Evolutionary conservation across 257 asterid species (phyloP).

Genomic region (Vinca minor): DNA sequence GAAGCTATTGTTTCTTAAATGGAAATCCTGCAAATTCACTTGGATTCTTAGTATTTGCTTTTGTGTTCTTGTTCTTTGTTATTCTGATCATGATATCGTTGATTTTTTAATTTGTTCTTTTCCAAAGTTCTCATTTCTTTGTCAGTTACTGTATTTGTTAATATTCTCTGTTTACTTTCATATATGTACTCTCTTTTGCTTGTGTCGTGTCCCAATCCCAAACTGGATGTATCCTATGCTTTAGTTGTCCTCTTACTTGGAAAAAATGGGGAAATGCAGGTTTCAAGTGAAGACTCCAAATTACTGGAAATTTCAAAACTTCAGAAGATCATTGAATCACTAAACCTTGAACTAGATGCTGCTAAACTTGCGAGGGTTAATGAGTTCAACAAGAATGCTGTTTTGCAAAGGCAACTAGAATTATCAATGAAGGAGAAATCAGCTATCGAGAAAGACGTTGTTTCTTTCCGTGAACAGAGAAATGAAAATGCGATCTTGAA

Average conservation of each 20-base stretch:
- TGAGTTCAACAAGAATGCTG: conserved; percentile 74
- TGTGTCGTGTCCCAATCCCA: too few relatives aligned
- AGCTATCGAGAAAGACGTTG: conserved; percentile 57
- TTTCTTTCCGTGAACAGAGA: conserved; percentile 49
- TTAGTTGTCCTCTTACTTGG: background rate
- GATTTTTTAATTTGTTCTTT: background rate
- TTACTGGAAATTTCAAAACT: conserved; percentile 76
- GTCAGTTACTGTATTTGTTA: background rate
- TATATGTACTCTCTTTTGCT: too few relatives aligned
- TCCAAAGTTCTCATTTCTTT: background rate
- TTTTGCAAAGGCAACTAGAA: conserved; percentile 69
- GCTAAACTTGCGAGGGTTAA: conserved; percentile 84
- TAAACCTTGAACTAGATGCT: conserved; percentile 74
- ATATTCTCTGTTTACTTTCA: background rate
- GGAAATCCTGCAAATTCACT: background rate
- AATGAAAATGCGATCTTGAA: conserved; percentile 70
- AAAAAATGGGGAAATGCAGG: conserved; percentile 36
- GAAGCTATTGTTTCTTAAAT: background rate
- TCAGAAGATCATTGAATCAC: conserved; percentile 75
- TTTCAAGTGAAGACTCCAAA: conserved; percentile 74
- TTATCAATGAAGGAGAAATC: conserved; percentile 63
- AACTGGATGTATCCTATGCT: background rate
- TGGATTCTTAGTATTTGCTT: background rate
- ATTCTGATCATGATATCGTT: background rate
- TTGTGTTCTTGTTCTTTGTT: background rate